Base-by-base conservation (phyloP, 257 asterid species). In the Forsythia viridissima region DNA sequence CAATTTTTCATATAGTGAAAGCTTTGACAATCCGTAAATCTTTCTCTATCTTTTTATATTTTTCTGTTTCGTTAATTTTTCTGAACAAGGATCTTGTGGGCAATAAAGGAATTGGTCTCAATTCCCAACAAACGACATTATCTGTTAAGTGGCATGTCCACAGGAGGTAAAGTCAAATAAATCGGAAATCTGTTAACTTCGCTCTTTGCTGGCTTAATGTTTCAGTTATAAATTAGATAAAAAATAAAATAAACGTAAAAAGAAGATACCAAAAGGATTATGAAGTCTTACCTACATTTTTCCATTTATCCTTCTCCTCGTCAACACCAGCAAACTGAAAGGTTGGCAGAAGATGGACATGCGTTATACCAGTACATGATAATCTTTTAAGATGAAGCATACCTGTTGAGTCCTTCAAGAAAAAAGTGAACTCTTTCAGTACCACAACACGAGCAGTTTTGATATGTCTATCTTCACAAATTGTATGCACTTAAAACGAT, bases 251-350 rank as follows among this genome's bases (percentile, higher is more conserved):
- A 43, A 36, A 16, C 12, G 63, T 24, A 8, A 13, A 81, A 78
- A 71, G 21, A 13, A 13, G 43, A 36, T 55, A 4, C 18, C n/a
- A 63, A 4, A 63, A 63, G 70, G 70, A 24, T 11, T 30, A 11
- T 55, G 21, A 77, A 59, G 24, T 3, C 84, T 43, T 79, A 93
- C 99, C 99, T 81, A 84, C 83, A 81, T 81, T 73, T 88, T 89
- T 89, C 99, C 99, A 94, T 73, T 93, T 94, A 73, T 75, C 83
- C 82, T 82, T 93, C 82, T 90, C 88, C 73, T 95, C 99, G 73
- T 93, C 91, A 79, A 93, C 98, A 40, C 92, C 97, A 80, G 90
- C 97, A 88, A 93, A 95, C 41, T 95, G 99, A 84, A 83, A 95
- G 80, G 97, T 92, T 39, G 99, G 98, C 80, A 95, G 89, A 77